Percentiles rank a stretch among this genome's conserved stretches.
These are phyloP conservation scores for Diddensiella transvaalensis DNA, from an alignment of 805 yeast species.

Conservation along the genomic window DNA sequence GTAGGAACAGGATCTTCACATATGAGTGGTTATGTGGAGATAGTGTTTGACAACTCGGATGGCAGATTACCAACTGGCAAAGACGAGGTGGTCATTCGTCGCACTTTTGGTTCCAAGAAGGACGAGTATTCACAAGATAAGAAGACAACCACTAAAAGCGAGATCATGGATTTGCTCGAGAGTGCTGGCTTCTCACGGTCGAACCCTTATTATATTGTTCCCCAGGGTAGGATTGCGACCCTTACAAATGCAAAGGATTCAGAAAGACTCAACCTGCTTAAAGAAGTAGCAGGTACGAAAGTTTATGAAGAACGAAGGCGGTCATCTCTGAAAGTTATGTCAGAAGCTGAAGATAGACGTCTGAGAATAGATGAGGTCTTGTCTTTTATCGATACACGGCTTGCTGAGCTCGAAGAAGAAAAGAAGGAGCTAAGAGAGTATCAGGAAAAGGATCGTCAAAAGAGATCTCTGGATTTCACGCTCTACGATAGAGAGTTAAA, in stretches of 20 bases:
- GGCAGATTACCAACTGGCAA: constrained; percentile 67
- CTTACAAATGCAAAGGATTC: constrained; percentile 85
- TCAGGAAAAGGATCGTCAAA: constrained; percentile 62
- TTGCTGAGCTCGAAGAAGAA: constrained; percentile 77
- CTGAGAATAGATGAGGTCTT: constrained; percentile 73
- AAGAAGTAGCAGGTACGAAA: constrained; percentile 93
- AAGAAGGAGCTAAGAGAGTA: constrained; percentile 67
- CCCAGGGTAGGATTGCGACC: constrained; percentile 88
- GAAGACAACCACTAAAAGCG: constrained; percentile 72
- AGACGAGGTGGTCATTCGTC: constrained; percentile 67
- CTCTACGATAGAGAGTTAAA: constrained; percentile 72
- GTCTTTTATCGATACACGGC: constrained; percentile 61
- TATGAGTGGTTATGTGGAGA: constrained; percentile 90
- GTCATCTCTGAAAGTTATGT: constrained; percentile 79
- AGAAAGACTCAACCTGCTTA: constrained; percentile 72
- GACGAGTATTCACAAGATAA: constrained; percentile 87
- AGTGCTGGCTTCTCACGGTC: constrained; percentile 88
- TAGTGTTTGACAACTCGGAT: constrained; percentile 77
- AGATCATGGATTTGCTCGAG: constrained; percentile 76
- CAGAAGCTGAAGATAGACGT: constrained; percentile 62
- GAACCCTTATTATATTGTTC: constrained; percentile 93
- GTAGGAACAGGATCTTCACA: constrained; percentile 78
- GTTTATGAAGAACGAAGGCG: constrained; percentile 78
- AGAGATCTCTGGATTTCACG: constrained; percentile 70
- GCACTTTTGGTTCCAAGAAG: constrained; percentile 90